Evolutionary conservation across 306 rosid species (phyloP).

Genomic region (Boehmeria nivea): DNA sequence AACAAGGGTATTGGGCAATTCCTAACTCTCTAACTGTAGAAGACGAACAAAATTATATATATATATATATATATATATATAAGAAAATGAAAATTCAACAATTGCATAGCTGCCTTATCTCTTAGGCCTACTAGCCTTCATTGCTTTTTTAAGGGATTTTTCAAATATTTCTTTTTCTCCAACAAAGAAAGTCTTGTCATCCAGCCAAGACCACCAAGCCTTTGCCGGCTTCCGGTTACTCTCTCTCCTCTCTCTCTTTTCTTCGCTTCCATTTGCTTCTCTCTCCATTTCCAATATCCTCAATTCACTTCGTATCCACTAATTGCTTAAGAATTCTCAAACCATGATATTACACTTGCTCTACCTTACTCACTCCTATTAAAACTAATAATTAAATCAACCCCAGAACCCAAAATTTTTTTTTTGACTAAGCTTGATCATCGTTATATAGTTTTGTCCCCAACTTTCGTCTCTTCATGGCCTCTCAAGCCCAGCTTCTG

Average conservation of each 20-base stretch:
- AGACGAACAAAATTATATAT: not conserved
- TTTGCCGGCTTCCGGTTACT: slow-evolving; percentile 34
- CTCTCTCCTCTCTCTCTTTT: slow-evolving; percentile 13
- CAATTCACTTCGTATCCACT: not conserved
- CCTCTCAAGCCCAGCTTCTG: not conserved
- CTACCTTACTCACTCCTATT: not conserved
- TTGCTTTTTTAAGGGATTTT: slow-evolving; percentile 26
- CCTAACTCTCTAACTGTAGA: not conserved
- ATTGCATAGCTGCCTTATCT: slow-evolving; percentile 24
- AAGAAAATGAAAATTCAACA: slow-evolving; percentile 15
- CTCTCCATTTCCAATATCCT: not conserved
- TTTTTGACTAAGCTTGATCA: no score
- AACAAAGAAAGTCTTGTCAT: slow-evolving; percentile 56
- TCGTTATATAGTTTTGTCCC: no score
- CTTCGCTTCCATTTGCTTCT: not conserved
- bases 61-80: not conserved
- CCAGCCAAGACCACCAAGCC: slow-evolving; percentile 33
- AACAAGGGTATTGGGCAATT: not conserved
- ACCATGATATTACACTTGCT: no score
- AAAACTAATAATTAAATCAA: not conserved
- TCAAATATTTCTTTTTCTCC: slow-evolving; percentile 30
- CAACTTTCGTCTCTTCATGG: not conserved
- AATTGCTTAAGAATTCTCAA: not conserved
- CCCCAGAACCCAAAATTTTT: not conserved
- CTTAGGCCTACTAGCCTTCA: slow-evolving; percentile 19